These are phyloP conservation scores for Aspergillus saccharolyticus DNA, from an alignment of 495 filamentous ascomycete species.

Conservation along the genomic window DNA sequence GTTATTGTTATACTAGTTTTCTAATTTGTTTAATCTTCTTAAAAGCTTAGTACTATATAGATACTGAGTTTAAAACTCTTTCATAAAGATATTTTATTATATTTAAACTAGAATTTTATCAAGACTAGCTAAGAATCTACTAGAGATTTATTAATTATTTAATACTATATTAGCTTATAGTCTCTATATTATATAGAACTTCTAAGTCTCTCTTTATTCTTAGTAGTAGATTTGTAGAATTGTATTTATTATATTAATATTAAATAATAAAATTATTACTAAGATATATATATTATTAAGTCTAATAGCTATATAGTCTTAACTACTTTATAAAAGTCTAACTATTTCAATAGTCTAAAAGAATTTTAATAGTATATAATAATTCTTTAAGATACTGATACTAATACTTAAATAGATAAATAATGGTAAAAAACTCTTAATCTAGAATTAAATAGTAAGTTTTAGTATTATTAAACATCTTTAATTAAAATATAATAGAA, in stretches of 20 bases:
- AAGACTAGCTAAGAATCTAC: background rate
- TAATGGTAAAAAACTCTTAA: constrained; percentile 3
- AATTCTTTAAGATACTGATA: background rate
- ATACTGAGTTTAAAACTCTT: background rate
- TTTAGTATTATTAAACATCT: background rate
- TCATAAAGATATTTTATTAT: background rate
- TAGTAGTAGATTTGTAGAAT: background rate
- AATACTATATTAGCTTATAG: constrained; percentile 1
- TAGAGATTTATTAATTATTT: background rate
- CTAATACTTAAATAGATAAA: constrained; percentile 1
- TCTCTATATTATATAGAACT: background rate
- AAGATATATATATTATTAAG: background rate
- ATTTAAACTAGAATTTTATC: background rate
- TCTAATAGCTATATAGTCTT: background rate
- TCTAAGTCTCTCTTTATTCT: background rate
- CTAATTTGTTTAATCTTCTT: background rate
- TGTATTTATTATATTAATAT: background rate
- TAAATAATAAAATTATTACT: background rate
- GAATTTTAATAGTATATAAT: background rate
- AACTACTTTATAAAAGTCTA: background rate
- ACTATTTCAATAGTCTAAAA: background rate
- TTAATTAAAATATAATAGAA: background rate
- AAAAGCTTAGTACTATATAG: background rate
- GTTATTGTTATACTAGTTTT: background rate
- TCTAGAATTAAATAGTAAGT: background rate